These are phyloP conservation scores for Colletotrichum sp. DNA, from an alignment of 2,329 filamentous ascomycete species.

Conservation along the genomic window DNA sequence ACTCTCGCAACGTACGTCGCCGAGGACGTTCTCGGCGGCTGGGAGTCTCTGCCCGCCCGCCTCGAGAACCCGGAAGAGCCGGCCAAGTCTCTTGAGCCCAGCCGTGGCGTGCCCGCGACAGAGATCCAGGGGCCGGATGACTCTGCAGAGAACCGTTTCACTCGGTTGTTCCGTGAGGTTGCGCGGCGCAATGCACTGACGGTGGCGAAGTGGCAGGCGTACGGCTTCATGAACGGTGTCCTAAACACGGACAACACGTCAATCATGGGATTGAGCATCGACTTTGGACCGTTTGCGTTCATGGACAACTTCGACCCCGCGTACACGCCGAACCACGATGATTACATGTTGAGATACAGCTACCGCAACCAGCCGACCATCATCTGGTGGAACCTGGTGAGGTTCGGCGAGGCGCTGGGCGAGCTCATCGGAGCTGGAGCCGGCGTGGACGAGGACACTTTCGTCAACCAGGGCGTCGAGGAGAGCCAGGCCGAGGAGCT, in stretches of 20 bases:
- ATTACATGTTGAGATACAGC: conserved; percentile 83
- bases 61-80: conserved; percentile 57
- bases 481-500: conserved; percentile 74
- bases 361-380: conserved; percentile 95
- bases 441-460: conserved; percentile 73
- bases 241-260: conserved; percentile 98
- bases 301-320: conserved; percentile 94
- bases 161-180: conserved; percentile 86
- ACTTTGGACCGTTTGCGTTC: conserved; percentile 97
- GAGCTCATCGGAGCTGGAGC: conserved; percentile 84
- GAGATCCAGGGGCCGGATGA: conserved; percentile 71
- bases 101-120: conserved; percentile 59
- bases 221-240: conserved; percentile 99
- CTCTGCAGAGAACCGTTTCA: conserved; percentile 82
- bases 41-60: conserved; percentile 78
- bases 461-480: conserved; percentile 73
- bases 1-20: conserved; percentile 82
- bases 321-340: conserved; percentile 98
- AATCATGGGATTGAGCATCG: conserved; percentile 84
- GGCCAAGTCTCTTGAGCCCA: conserved; percentile 46
- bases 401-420: conserved; percentile 86
- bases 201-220: conserved; percentile 94
- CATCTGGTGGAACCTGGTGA: conserved; percentile 98
- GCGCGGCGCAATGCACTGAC: conserved; percentile 84
- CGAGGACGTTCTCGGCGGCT: conserved; percentile 86